phyloP scores from a whole-genome alignment of 2,329 filamentous ascomycete species.

The Trichoderma semiorbis region DNA sequence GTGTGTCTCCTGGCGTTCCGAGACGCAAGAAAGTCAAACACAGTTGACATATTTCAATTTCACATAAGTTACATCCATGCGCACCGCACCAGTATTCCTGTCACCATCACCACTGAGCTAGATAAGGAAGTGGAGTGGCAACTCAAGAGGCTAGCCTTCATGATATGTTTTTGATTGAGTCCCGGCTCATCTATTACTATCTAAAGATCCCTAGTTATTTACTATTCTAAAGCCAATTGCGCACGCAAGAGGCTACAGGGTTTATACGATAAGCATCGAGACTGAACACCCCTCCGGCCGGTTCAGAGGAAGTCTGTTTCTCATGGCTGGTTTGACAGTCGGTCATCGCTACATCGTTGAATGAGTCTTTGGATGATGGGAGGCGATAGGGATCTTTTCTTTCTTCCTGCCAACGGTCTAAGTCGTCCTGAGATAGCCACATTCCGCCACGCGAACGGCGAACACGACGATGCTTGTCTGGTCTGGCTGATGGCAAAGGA shows the following conservation, averaged over 20 bases:
- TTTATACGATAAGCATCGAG: neutral
- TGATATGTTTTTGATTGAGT: neutral
- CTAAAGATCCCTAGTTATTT: neutral
- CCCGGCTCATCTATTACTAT: neutral
- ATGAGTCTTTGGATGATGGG: neutral
- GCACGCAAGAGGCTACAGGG: neutral
- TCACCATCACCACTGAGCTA: neutral
- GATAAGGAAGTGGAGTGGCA: neutral
- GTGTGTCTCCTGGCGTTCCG: neutral
- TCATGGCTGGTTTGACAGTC: neutral
- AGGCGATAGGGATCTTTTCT: neutral
- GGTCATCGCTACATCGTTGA: neutral
- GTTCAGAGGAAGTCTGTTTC: neutral
- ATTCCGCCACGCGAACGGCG: neutral
- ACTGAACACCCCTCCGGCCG: neutral
- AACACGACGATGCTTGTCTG: neutral
- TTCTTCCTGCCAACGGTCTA: neutral
- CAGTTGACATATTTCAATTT: neutral
- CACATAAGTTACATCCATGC: neutral
- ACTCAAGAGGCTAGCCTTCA: neutral
- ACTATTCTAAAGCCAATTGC: neutral
- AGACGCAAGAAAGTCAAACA: neutral
- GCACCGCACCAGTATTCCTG: neutral
- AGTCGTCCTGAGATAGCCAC: neutral
- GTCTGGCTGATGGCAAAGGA: neutral